Base-by-base conservation (phyloP, 2,329 filamentous ascomycete genomes). In the Penicillium aurantiogriseum region DNA sequence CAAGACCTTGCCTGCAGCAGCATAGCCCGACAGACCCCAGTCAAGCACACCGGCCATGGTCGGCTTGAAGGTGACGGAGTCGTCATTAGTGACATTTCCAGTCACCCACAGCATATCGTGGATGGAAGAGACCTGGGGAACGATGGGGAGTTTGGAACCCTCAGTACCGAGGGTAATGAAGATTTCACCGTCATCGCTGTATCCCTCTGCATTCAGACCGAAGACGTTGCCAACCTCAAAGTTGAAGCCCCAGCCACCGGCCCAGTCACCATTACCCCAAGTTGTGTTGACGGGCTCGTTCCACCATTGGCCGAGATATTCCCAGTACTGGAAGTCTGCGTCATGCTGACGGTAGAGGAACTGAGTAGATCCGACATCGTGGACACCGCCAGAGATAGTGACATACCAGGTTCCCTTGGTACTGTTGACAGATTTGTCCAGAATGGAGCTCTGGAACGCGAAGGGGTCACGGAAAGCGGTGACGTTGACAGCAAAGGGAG, bases 301-400 rank as follows among this genome's bases (percentile, higher is more conserved):
- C 62, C 62, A 64, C 63, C 63, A 65, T 33, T 62, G 49, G 0
- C 63, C 63, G 0, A 65, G 54, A 39, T 63, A 65, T 39, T 65
- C 62, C 63, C 62, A 65, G 39, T 63, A 54, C 35, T 63, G 46
- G 27, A 64, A 61, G 33, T 57, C 57, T 1, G 59, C 35, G 48
- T 57, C 55, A 17, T 57, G 11, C 42, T 64, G 61, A 11, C 63
- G 63, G 44, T 65, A 65, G 27, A 65, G 44, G 38, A 65, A 65
- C 29, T 57, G 52, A 17, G 52, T 47, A 31, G 62, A 62, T 4
- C 63, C 63, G 6, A 54, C 29, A 4, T 47, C 25, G 45, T 64
- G 63, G 9, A 64, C 44, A 33, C 63, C 63, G 5, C 63, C 63
- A 7, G 63, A 64, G 33, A 65, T 59, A n/a, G 52, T 58, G 21